Conservation (phyloP, 176 grass and related monocot species). For the Dactylis glomerata region DNA sequence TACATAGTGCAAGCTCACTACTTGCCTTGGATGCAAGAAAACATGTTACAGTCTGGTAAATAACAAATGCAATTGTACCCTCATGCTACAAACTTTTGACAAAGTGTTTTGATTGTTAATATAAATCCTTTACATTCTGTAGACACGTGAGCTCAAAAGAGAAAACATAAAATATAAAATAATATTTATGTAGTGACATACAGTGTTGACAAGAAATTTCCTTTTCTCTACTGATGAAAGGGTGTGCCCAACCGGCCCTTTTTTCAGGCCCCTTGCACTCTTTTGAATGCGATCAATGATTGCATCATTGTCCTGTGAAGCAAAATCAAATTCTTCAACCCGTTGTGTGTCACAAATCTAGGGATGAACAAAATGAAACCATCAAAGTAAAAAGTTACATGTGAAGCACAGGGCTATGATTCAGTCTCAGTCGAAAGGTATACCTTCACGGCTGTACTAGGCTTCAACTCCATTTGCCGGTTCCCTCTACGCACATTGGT, state of each 20-base stretch:
- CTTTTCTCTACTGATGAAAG: constrained; percentile 60
- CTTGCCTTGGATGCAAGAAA: not conserved
- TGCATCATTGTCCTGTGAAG: constrained; percentile 17
- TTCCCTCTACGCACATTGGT: not conserved
- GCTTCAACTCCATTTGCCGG: constrained; percentile 17
- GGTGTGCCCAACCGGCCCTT: constrained; percentile 46
- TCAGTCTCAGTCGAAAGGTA: not conserved
- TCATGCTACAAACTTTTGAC: not conserved
- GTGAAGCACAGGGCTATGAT: not conserved
- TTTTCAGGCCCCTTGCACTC: constrained; percentile 35
- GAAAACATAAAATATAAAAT: not conserved
- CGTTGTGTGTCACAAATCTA: not conserved
- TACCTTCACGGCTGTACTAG: constrained; percentile 9
- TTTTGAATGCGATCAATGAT: constrained; percentile 38
- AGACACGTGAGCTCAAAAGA: not conserved
- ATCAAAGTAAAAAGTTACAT: not conserved
- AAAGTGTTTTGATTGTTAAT: not conserved
- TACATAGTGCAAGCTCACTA: not conserved
- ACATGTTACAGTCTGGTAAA: not conserved
- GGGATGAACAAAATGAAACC: not conserved
- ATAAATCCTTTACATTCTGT: not conserved
- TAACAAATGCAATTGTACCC: not conserved
- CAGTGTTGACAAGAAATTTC: constrained; percentile 73
- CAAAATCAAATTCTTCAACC: not conserved
- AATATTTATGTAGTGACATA: constrained; percentile 43